Conservation (phyloP, 306 rosid genomes). For the Alnus glutinosa region DNA sequence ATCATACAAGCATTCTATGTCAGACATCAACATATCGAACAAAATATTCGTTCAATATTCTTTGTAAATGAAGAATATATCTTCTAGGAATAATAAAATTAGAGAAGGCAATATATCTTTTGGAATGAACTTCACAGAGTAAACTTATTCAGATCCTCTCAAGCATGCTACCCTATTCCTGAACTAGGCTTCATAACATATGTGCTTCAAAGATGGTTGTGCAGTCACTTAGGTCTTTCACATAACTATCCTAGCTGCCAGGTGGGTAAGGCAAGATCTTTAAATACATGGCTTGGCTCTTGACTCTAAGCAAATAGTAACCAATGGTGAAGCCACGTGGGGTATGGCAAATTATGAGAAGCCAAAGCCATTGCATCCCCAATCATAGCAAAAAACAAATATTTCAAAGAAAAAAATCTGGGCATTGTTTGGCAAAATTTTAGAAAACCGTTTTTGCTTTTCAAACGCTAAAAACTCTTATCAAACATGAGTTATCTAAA, state of each 20-base stretch:
- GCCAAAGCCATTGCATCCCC: no score
- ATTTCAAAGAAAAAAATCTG: no score
- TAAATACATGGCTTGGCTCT: background rate
- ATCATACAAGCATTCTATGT: slow-evolving; percentile 8
- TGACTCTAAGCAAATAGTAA: background rate
- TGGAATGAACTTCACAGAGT: background rate
- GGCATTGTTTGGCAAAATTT: no score
- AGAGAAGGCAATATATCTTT: background rate
- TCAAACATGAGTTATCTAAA: no score
- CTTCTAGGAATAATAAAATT: background rate
- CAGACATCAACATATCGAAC: background rate
- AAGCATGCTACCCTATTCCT: background rate
- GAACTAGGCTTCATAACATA: background rate
- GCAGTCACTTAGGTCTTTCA: background rate
- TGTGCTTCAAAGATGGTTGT: background rate
- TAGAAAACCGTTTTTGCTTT: no score
- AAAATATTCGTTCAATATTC: background rate
- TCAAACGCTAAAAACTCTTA: no score
- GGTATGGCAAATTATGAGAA: no score
- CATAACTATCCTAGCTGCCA: background rate
- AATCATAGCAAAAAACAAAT: no score
- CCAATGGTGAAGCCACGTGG: background rate
- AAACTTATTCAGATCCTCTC: background rate
- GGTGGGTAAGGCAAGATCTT: slow-evolving; percentile 1
- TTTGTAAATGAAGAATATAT: background rate